Conservation (phyloP, 169 alveolate genomes). For the Plasmodium reichenowi region DNA sequence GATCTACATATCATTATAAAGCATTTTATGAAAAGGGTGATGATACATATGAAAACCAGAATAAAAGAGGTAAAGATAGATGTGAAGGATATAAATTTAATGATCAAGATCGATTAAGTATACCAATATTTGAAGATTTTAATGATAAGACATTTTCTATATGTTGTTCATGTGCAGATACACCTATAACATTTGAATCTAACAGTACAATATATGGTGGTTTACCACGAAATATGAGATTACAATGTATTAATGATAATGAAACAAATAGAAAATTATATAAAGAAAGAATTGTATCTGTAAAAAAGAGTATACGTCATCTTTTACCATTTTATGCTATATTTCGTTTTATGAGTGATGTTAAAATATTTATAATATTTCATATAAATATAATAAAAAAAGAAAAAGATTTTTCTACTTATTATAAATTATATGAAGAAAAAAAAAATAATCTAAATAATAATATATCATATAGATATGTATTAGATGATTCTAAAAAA, state of each 20-base stretch:
- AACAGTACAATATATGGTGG: constrained; percentile 2
- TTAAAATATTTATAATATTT: constrained; percentile 15
- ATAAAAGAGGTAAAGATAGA: constrained; percentile 33
- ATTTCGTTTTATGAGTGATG: constrained; percentile 24
- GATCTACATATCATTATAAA: constrained; percentile 16
- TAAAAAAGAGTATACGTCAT: constrained; percentile 31
- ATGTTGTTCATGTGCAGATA: constrained; percentile 59
- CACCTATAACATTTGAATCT: not conserved
- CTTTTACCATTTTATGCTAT: constrained; percentile 47
- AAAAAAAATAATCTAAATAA: not conserved
- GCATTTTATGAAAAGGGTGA: constrained; percentile 29
- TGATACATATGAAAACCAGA: constrained; percentile 23
- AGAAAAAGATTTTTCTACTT: constrained; percentile 12
- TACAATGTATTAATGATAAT: constrained; percentile 11
- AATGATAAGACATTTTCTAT: constrained; percentile 27
- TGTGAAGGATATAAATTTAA: constrained; percentile 10
- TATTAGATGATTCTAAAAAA: constrained; percentile 24
- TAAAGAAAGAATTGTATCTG: constrained; percentile 45
- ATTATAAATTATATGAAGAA: constrained; percentile 31
- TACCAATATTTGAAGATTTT: constrained; percentile 42
- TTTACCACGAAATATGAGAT: not conserved
- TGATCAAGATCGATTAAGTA: constrained; percentile 3
- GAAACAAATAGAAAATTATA: not conserved
- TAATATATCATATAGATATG: constrained; percentile 1
- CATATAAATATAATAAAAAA: constrained; percentile 40